Percentiles rank a stretch among this genome's conserved stretches.
Conservation (phyloP, 2,329 filamentous ascomycete genomes). For the Massarina eburnea region DNA sequence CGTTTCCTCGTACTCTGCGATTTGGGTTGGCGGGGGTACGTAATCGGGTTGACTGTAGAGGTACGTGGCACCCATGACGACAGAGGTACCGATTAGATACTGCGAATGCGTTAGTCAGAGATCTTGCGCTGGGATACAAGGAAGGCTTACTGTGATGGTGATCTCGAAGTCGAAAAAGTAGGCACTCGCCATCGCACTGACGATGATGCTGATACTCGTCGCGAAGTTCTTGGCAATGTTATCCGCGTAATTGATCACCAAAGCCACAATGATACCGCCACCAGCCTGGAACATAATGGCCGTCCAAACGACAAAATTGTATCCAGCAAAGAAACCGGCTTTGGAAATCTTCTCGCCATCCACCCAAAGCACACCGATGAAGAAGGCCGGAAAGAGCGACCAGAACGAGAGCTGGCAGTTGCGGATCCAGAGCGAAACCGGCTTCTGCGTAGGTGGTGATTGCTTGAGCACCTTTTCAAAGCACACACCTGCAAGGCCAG, state of each 20-base stretch:
- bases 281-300: constrained; percentile 80
- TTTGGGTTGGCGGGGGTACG: constrained; percentile 63
- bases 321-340: constrained; percentile 91
- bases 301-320: constrained; percentile 88
- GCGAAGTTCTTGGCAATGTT: constrained; percentile 95
- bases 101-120: constrained; percentile 40
- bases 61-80: constrained; percentile 82
- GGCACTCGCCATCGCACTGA: constrained; percentile 83
- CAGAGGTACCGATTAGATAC: constrained; percentile 78
- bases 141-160: constrained; percentile 46
- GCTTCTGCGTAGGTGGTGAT: constrained; percentile 60
- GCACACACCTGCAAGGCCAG: constrained; percentile 81
- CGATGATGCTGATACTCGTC: constrained; percentile 85
- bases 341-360: constrained; percentile 82
- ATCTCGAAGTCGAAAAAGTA: constrained; percentile 81
- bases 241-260: constrained; percentile 80
- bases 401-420: constrained; percentile 96
- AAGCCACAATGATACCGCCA: constrained; percentile 80
- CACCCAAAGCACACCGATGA: constrained; percentile 82
- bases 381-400: constrained; percentile 83
- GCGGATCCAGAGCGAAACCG: constrained; percentile 84
- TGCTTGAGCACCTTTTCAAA: constrained; percentile 93
- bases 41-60: constrained; percentile 72
- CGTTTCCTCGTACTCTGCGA: constrained; percentile 77
- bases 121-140: neutral